Percentiles rank a stretch among this genome's conserved stretches.
phyloP scores from a whole-genome alignment of 495 filamentous ascomycete species.

The Podospora pseudopauciseta region DNA sequence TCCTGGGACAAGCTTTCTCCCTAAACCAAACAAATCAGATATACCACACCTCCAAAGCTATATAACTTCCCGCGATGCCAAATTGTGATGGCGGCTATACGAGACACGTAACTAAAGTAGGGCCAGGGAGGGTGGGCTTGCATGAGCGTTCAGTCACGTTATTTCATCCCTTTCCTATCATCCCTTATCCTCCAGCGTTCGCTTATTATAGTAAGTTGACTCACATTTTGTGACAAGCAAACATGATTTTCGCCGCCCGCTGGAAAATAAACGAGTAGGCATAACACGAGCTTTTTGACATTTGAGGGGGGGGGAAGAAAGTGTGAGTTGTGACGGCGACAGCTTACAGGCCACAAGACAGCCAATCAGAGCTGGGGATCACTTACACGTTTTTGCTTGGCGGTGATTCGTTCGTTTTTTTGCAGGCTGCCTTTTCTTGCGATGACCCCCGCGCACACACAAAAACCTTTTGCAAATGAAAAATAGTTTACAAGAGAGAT shows the following conservation, averaged over 20 bases:
- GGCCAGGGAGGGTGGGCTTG: not conserved
- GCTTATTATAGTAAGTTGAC: not conserved
- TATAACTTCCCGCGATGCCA: not conserved
- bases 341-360: not conserved
- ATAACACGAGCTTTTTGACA: not conserved
- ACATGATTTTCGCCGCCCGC: not conserved
- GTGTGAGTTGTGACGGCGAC: not conserved
- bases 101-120: not conserved
- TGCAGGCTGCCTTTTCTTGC: not conserved
- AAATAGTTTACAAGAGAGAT: not conserved
- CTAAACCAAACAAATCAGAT: not conserved
- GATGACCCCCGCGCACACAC: not conserved
- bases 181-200: not conserved
- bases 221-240: not conserved
- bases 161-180: not conserved
- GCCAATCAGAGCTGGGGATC: not conserved
- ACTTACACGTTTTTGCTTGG: constrained; percentile 8
- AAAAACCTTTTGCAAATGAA: not conserved
- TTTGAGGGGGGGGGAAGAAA: not conserved
- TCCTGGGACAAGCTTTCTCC: not conserved
- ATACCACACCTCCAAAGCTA: not conserved
- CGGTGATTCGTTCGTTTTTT: not conserved
- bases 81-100: constrained; percentile 2
- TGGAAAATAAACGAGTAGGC: not conserved
- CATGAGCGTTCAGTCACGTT: not conserved